Conservation (phyloP, 2,329 filamentous ascomycete species). For the Tolypocladium tundrense region DNA sequence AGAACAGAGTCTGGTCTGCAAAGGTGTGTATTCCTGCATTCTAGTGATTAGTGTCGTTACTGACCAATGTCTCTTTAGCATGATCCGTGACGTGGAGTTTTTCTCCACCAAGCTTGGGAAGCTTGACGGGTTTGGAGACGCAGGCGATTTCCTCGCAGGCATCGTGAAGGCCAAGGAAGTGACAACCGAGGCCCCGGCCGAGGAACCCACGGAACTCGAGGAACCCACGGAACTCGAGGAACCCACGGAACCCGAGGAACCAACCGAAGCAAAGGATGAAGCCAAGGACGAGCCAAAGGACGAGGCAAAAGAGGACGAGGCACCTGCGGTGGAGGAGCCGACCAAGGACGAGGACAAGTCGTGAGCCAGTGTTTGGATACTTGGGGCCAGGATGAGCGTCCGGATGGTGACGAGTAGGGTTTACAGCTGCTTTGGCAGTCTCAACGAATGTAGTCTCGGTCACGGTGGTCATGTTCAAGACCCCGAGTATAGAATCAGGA, state of each 20-base stretch:
- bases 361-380: background rate
- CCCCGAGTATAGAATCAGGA: too few relatives aligned
- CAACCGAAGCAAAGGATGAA: background rate
- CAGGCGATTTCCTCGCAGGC: slow-evolving; percentile 58
- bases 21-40: slow-evolving; percentile 38
- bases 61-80: slow-evolving; percentile 33
- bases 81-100: slow-evolving; percentile 66
- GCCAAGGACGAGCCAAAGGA: slow-evolving; percentile 6
- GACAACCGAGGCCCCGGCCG: slow-evolving; percentile 12
- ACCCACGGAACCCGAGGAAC: background rate
- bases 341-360: background rate
- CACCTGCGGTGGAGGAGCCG: background rate
- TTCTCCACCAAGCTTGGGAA: slow-evolving; percentile 63
- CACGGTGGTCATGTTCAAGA: background rate
- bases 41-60: background rate
- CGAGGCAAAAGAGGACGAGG: slow-evolving; percentile 5
- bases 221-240: background rate
- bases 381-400: background rate
- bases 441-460: background rate
- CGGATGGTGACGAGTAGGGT: background rate
- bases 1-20: slow-evolving; percentile 58
- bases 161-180: slow-evolving; percentile 52
- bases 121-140: slow-evolving; percentile 67
- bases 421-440: background rate
- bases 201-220: slow-evolving; percentile 7